Conservation (phyloP, 768 basidiomycete species). For the Coprinellus aureogranulatus region DNA sequence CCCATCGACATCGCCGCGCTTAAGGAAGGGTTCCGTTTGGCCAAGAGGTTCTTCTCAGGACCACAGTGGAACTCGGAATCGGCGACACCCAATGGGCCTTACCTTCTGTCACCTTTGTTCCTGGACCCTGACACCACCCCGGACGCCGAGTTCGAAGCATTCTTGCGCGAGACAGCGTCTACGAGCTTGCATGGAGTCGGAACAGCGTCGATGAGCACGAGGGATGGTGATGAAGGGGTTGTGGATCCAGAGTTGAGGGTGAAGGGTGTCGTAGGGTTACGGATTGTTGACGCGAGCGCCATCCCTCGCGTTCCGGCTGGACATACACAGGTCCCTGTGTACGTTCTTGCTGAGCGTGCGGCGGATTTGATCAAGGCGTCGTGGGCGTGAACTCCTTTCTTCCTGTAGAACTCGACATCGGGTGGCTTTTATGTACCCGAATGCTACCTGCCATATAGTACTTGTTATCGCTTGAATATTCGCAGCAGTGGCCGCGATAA, state of each 20-base stretch:
- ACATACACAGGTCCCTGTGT: not conserved
- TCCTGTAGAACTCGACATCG: too few relatives aligned
- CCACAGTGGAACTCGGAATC: conserved; percentile 8
- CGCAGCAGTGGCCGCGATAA: too few relatives aligned
- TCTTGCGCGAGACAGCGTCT: conserved; percentile 16
- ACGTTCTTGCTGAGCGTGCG: not conserved
- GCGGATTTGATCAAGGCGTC: not conserved
- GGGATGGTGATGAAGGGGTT: conserved; percentile 26
- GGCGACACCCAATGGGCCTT: too few relatives aligned
- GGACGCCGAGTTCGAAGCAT: conserved; percentile 8
- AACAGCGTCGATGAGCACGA: conserved; percentile 30
- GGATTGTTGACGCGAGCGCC: conserved; percentile 37
- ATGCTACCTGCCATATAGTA: too few relatives aligned
- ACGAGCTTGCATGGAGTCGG: conserved; percentile 31
- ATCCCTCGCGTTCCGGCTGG: conserved; percentile 2
- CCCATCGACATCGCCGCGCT: conserved; percentile 9
- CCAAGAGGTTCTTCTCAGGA: conserved; percentile 5
- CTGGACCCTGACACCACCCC: conserved; percentile 2
- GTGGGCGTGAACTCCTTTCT: not conserved
- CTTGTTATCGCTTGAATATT: too few relatives aligned
- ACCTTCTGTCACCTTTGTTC: not conserved
- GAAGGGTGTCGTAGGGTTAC: conserved; percentile 31
- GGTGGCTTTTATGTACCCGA: too few relatives aligned
- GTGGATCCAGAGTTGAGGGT: conserved; percentile 36
- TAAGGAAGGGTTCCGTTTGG: conserved; percentile 12